phyloP scores from a whole-genome alignment of 192 early-diverging fungal genomes.

The Coemansia sp. region DNA sequence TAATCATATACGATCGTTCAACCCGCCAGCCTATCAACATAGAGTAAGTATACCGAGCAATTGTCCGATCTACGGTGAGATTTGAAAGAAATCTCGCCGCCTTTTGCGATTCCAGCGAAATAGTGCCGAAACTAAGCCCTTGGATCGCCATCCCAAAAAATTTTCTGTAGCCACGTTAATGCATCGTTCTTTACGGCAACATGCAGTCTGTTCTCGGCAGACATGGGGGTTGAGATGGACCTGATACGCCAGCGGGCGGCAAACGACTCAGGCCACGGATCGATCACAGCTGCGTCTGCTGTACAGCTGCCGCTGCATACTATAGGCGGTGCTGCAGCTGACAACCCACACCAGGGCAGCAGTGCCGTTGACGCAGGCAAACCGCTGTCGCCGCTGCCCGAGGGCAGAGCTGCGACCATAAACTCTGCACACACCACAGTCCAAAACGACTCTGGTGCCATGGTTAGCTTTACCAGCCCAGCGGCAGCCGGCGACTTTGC shows the following conservation, averaged over 20 bases:
- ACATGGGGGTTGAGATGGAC: conserved; percentile 43
- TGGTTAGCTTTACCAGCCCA: neutral
- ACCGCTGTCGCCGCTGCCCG: neutral
- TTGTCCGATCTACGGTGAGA: no score
- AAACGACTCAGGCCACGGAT: conserved; percentile 25
- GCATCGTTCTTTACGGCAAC: conserved; percentile 41
- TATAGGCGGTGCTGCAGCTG: neutral
- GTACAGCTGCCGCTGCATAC: neutral
- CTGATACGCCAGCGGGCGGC: conserved; percentile 35
- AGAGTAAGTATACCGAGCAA: conserved; percentile 23
- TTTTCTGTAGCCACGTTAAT: conserved; percentile 21
- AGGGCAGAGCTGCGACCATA: neutral
- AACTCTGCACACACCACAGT: conserved; percentile 1
- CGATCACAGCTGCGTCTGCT: neutral
- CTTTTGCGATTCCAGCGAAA: no score
- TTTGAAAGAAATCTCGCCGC: no score
- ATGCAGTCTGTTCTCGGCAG: conserved; percentile 37
- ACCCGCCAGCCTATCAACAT: conserved; percentile 30
- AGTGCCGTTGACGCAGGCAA: neutral
- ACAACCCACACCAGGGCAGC: neutral
- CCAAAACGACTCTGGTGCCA: neutral
- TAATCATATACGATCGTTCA: conserved; percentile 54
- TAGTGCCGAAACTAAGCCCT: neutral
- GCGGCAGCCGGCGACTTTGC: neutral
- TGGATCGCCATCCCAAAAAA: neutral